Conservation (phyloP, 192 early-diverging fungal genomes). For the Rhizophagus prolifer region DNA sequence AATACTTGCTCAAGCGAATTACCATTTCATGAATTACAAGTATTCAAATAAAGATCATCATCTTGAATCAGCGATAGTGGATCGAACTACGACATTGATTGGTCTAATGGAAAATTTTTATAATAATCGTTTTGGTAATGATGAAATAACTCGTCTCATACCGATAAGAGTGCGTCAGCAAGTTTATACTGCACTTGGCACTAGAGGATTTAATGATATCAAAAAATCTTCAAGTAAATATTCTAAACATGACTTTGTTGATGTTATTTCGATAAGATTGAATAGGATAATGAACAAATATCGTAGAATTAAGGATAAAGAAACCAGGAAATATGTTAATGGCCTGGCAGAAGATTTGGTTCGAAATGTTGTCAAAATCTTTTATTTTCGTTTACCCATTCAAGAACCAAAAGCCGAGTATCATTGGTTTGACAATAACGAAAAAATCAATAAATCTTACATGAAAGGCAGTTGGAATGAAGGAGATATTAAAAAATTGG, state of each 20-base stretch:
- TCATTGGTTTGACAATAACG: background rate
- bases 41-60: background rate
- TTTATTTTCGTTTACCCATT: background rate
- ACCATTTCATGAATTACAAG: background rate
- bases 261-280: background rate
- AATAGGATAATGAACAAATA: background rate
- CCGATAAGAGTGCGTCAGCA: background rate
- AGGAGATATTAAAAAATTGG: background rate
- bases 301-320: background rate
- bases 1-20: background rate
- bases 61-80: background rate
- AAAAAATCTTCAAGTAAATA: background rate
- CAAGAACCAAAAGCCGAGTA: background rate
- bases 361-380: background rate
- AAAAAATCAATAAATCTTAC: background rate
- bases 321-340: background rate
- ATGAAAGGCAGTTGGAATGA: constrained; percentile 1
- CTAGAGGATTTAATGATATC: background rate
- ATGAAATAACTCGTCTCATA: background rate
- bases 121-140: background rate
- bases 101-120: background rate
- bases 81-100: background rate
- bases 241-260: background rate
- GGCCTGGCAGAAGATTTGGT: background rate
- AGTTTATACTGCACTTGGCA: background rate